Evolutionary conservation across 2,329 filamentous ascomycete species (phyloP).

Genomic region (Parasarocladium wereldwijsianum): DNA sequence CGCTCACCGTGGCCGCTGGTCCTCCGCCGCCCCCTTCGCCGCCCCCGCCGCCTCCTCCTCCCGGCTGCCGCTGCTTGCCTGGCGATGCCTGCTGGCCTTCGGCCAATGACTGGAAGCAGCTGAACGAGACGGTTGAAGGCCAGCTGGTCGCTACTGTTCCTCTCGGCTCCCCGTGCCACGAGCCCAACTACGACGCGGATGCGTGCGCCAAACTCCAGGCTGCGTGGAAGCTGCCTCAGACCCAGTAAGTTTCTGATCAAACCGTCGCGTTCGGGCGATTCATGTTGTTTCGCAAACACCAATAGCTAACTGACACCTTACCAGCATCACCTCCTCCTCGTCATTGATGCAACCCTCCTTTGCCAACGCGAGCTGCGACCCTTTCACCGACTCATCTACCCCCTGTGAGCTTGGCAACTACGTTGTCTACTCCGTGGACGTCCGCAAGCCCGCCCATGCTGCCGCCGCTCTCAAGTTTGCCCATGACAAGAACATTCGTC

Average conservation of each 20-base stretch:
- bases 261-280: background rate
- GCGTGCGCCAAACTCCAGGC: conserved; percentile 25
- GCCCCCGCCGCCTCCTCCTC: background rate
- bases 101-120: conserved; percentile 23
- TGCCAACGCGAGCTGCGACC: conserved; percentile 21
- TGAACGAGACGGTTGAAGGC: conserved; percentile 37
- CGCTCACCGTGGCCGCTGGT: too few relatives aligned
- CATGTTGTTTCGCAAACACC: background rate
- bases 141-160: conserved; percentile 34
- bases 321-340: conserved; percentile 20
- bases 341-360: conserved; percentile 25
- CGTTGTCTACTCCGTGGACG: conserved; percentile 23
- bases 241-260: conserved; percentile 1
- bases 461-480: conserved; percentile 20
- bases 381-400: conserved; percentile 15
- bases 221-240: conserved; percentile 20
- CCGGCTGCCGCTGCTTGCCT: conserved; percentile 31
- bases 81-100: conserved; percentile 38
- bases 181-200: conserved; percentile 27
- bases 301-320: conserved; percentile 3
- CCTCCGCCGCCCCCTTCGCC: background rate
- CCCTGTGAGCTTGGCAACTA: conserved; percentile 29
- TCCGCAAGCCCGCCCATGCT: conserved; percentile 15
- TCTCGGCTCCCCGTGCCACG: conserved; percentile 34
- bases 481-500: conserved; percentile 19